These are phyloP conservation scores for Lunasporangiospora selenospora DNA, from an alignment of 192 early-diverging fungal species.

Conservation along the genomic window DNA sequence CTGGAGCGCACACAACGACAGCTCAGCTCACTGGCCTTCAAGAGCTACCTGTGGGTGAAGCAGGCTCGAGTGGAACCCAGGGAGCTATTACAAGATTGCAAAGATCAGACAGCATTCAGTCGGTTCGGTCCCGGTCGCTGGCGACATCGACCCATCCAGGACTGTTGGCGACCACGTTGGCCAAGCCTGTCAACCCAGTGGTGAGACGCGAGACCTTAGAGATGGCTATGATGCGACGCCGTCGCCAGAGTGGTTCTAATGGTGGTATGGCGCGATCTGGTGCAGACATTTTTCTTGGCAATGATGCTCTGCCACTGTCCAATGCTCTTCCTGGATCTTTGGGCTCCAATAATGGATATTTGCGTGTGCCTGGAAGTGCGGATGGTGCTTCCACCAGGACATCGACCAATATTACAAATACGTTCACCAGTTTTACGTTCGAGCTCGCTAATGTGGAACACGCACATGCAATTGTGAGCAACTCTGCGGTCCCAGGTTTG, in stretches of 20 bases:
- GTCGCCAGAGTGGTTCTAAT: constrained; percentile 24
- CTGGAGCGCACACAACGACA: too few species aligned
- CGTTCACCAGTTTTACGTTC: constrained; percentile 41
- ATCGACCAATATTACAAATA: constrained; percentile 38
- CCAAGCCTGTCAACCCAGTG: constrained; percentile 13
- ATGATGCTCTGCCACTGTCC: too few species aligned
- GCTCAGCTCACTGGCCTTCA: too few species aligned
- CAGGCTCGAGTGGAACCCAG: too few species aligned
- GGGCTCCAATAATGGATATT: constrained; percentile 15
- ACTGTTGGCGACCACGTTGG: constrained; percentile 18
- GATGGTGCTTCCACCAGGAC: constrained; percentile 21
- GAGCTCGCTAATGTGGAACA: constrained; percentile 38
- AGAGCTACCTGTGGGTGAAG: too few species aligned
- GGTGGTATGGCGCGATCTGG: too few species aligned
- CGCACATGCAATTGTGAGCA: constrained; percentile 39
- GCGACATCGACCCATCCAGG: constrained; percentile 28
- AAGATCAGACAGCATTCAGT: constrained; percentile 12
- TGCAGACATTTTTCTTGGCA: too few species aligned
- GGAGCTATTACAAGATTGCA: too few species aligned
- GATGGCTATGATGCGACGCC: constrained; percentile 43
- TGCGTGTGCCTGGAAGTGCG: not conserved
- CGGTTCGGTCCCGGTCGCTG: constrained; percentile 22
- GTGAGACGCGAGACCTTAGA: constrained; percentile 38
- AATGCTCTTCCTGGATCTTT: too few species aligned
- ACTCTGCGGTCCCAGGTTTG: constrained; percentile 32